Percentiles rank a stretch among this genome's conserved stretches.
Evolutionary conservation across 2,329 filamentous ascomycete species (phyloP).

Genomic region (Botryotinia convoluta): DNA sequence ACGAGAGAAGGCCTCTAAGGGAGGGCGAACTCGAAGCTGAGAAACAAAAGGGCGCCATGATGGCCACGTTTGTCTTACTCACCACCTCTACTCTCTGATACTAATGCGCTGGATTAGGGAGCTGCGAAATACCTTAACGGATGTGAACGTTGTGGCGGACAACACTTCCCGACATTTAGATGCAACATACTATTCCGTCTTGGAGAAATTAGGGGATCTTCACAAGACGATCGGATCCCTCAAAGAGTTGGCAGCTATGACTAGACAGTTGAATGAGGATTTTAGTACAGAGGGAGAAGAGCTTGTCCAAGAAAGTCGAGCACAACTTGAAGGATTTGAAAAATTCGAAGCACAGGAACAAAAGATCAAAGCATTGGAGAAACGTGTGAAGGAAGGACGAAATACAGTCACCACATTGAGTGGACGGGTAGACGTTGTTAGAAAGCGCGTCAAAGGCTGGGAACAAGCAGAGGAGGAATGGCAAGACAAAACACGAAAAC

Average conservation of each 20-base stretch:
- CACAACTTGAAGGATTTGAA: slow-evolving; percentile 53
- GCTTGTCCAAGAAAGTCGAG: slow-evolving; percentile 57
- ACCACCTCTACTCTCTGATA: not conserved
- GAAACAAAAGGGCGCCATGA: slow-evolving; percentile 42
- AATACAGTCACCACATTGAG: slow-evolving; percentile 59
- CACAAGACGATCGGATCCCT: slow-evolving; percentile 63
- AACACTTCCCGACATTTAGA: slow-evolving; percentile 65
- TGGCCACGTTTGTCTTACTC: slow-evolving; percentile 43
- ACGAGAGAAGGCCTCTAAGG: slow-evolving; percentile 32
- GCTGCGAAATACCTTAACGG: slow-evolving; percentile 50
- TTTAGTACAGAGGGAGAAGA: slow-evolving; percentile 61
- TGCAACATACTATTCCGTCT: slow-evolving; percentile 69
- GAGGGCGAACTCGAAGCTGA: slow-evolving; percentile 46
- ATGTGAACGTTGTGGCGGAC: slow-evolving; percentile 59
- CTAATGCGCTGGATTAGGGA: slow-evolving; percentile 42
- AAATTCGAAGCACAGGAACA: slow-evolving; percentile 64
- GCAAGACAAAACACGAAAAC: slow-evolving; percentile 63
- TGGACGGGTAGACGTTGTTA: slow-evolving; percentile 61
- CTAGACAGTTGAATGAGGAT: slow-evolving; percentile 53
- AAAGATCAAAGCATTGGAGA: slow-evolving; percentile 60
- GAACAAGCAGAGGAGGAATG: slow-evolving; percentile 65
- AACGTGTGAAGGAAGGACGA: slow-evolving; percentile 58
- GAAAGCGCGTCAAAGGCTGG: slow-evolving; percentile 63
- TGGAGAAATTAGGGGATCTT: slow-evolving; percentile 64
- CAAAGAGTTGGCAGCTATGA: slow-evolving; percentile 63